A percentile compares a stretch with the other conserved stretches of the same genome.
phyloP scores from a whole-genome alignment of 805 yeast genomes.

The Lipomyces chichibuensis region DNA sequence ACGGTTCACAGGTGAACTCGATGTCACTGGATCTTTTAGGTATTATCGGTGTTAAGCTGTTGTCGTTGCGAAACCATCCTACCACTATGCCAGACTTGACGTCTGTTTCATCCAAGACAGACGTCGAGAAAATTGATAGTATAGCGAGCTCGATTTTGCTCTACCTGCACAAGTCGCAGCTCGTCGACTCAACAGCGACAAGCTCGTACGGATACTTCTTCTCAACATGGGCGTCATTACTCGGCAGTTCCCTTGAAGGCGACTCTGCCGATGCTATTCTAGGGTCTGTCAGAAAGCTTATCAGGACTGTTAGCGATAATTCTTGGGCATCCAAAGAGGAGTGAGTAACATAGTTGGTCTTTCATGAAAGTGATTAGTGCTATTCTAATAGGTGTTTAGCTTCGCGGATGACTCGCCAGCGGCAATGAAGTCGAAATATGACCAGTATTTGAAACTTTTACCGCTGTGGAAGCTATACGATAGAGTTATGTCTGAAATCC shows the following conservation, averaged over 20 bases:
- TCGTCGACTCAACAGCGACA: slow-evolving; percentile 20
- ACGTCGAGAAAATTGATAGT: slow-evolving; percentile 10
- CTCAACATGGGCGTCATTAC: slow-evolving; percentile 18
- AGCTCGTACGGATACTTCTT: slow-evolving; percentile 25
- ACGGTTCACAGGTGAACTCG: slow-evolving; percentile 52
- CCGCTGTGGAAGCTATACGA: slow-evolving; percentile 49
- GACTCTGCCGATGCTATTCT: slow-evolving; percentile 2
- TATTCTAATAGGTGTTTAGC: slow-evolving; percentile 8
- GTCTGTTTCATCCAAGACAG: background rate
- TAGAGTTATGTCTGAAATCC: slow-evolving; percentile 54
- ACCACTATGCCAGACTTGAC: slow-evolving; percentile 7
- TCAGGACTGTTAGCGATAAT: slow-evolving; percentile 13
- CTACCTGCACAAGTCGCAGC: slow-evolving; percentile 30
- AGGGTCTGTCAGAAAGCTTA: slow-evolving; percentile 8
- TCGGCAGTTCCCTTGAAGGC: slow-evolving; percentile 10
- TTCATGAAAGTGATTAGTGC: background rate
- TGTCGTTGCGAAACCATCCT: slow-evolving; percentile 8
- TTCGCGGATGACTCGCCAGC: slow-evolving; percentile 23
- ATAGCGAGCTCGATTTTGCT: slow-evolving; percentile 17
- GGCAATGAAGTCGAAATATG: slow-evolving; percentile 39
- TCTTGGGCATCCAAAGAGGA: slow-evolving; percentile 28
- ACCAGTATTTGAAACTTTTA: slow-evolving; percentile 24
- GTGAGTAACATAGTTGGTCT: slow-evolving; percentile 5
- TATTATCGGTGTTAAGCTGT: slow-evolving; percentile 56
- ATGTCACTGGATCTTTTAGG: slow-evolving; percentile 66